Percentiles rank a stretch among this genome's conserved stretches.
These are phyloP conservation scores for Leucaena leucocephala DNA, from an alignment of 306 rosid species.

Conservation along the genomic window DNA sequence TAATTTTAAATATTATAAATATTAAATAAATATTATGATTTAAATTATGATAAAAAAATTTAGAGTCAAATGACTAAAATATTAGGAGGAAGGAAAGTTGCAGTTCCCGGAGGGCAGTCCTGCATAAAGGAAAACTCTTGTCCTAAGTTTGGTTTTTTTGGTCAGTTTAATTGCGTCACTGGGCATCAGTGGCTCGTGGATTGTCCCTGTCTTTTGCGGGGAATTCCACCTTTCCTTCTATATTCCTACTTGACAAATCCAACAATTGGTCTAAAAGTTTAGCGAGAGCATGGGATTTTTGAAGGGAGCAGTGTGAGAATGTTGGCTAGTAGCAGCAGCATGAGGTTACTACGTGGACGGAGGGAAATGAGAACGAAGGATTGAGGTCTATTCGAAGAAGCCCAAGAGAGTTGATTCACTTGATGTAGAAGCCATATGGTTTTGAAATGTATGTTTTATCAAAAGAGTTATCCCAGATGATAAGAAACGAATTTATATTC, in stretches of 20 bases:
- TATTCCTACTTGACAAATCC: not conserved
- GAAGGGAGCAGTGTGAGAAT: slow-evolving; percentile 60
- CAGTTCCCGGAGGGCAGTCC: too few species aligned
- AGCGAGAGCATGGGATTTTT: slow-evolving; percentile 30
- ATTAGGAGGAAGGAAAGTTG: too few species aligned
- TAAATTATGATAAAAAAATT: too few species aligned
- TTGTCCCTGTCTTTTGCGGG: slow-evolving; percentile 6
- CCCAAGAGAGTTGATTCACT: slow-evolving; percentile 70
- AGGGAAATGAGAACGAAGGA: slow-evolving; percentile 41
- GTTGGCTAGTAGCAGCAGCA: slow-evolving; percentile 30
- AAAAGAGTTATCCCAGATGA: too few species aligned
- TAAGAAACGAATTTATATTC: too few species aligned
- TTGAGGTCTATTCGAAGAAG: slow-evolving; percentile 55
- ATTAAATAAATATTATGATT: too few species aligned
- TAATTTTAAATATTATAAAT: too few species aligned
- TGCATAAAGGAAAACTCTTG: too few species aligned
- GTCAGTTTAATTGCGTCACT: too few species aligned
- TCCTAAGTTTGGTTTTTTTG: too few species aligned
- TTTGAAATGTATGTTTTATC: too few species aligned
- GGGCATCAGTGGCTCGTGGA: not conserved
- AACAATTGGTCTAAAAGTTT: not conserved
- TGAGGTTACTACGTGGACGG: slow-evolving; percentile 49
- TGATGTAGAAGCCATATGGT: slow-evolving; percentile 76
- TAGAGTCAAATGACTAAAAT: too few species aligned
- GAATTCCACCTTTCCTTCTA: not conserved